Evolutionary conservation across 495 filamentous ascomycete genomes (phyloP).

Genomic region (Penicillium pulvis): DNA sequence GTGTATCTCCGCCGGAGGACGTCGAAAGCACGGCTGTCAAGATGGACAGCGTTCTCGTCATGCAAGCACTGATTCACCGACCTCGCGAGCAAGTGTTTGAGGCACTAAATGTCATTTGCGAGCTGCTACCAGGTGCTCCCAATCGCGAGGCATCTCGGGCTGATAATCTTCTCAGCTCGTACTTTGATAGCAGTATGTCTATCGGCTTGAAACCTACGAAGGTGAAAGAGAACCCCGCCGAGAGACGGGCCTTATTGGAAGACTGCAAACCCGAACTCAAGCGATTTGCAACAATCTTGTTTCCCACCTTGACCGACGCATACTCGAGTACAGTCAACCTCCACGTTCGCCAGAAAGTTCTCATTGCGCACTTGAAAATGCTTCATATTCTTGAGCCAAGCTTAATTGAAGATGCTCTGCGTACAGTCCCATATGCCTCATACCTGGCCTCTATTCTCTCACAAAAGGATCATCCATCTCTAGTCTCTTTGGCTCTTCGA

Average conservation of each 20-base stretch:
- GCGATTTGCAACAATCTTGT: constrained; percentile 91
- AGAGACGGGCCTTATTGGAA: constrained; percentile 73
- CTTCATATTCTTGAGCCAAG: constrained; percentile 86
- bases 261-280: constrained; percentile 82
- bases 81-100: constrained; percentile 97
- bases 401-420: constrained; percentile 83
- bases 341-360: constrained; percentile 94
- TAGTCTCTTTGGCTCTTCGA: constrained; percentile 84
- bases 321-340: constrained; percentile 98
- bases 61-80: constrained; percentile 96
- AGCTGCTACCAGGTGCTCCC: constrained; percentile 70
- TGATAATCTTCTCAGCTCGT: constrained; percentile 55
- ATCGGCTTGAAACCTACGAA: constrained; percentile 40
- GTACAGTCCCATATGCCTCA: constrained; percentile 94
- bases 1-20: constrained; percentile 85
- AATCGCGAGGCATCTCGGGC: constrained; percentile 42
- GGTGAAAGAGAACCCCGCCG: constrained; percentile 69
- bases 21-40: constrained; percentile 80
- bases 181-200: constrained; percentile 39
- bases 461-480: constrained; percentile 86
- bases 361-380: constrained; percentile 96
- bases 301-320: constrained; percentile 94
- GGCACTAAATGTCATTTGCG: constrained; percentile 96
- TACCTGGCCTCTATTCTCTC: constrained; percentile 95
- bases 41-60: constrained; percentile 96